phyloP scores from a whole-genome alignment of 202 grass and related monocot species.

The Schoenoplectus triqueter region DNA sequence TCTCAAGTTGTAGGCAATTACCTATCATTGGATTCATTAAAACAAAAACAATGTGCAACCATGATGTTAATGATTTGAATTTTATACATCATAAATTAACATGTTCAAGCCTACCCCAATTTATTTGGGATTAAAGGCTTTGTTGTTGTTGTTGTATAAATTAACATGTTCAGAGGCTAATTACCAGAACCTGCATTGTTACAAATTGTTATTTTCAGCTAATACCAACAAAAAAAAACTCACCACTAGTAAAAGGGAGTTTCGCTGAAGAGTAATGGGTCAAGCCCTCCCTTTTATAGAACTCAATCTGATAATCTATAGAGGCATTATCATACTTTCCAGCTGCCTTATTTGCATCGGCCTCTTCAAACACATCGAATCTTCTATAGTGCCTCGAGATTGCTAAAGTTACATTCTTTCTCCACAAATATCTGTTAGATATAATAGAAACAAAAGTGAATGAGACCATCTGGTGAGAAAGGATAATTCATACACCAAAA shows the following conservation, averaged over 20 bases:
- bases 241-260: conserved; percentile 95
- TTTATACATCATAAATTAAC: neutral
- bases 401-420: conserved; percentile 83
- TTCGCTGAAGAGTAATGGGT: conserved; percentile 88
- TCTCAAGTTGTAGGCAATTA: neutral
- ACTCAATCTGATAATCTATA: conserved; percentile 89
- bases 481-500: neutral
- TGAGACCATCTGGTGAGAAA: conserved; percentile 34
- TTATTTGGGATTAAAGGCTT: too few relatives aligned
- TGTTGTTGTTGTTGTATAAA: too few relatives aligned
- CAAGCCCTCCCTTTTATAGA: conserved; percentile 95
- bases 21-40: neutral
- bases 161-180: neutral
- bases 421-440: conserved; percentile 88
- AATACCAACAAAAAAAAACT: conserved; percentile 35
- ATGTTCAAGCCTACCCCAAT: too few relatives aligned
- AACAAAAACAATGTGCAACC: neutral
- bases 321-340: conserved; percentile 96
- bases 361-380: conserved; percentile 98
- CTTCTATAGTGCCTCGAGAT: conserved; percentile 97
- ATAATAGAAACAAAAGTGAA: conserved; percentile 26
- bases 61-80: neutral
- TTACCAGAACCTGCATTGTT: neutral
- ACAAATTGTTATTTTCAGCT: neutral
- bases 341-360: conserved; percentile 97